These are phyloP conservation scores for Cystofilobasidium macerans DNA, from an alignment of 768 basidiomycete species.

Conservation along the genomic window DNA sequence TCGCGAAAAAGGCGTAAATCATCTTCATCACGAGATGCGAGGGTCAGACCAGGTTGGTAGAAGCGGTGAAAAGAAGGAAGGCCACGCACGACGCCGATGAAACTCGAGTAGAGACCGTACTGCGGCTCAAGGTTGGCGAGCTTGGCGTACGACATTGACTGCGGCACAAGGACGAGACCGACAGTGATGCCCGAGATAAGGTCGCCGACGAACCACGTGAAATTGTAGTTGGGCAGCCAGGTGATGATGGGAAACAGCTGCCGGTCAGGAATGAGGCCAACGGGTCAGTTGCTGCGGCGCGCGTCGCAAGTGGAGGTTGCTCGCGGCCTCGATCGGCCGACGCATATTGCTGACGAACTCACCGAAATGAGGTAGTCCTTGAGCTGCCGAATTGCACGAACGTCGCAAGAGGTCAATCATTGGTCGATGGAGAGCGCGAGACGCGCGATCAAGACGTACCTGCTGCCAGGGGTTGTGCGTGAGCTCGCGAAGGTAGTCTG, in stretches of 20 bases:
- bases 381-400: too few relatives aligned
- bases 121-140: conserved; percentile 67
- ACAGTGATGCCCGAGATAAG: conserved; percentile 49
- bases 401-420: too few relatives aligned
- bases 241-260: conserved; percentile 71
- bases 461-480: conserved; percentile 4
- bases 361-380: conserved; percentile 61
- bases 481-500: conserved; percentile 10
- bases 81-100: conserved; percentile 58
- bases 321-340: too few relatives aligned
- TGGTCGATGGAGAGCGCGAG: too few relatives aligned
- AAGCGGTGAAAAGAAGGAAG: neutral
- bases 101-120: conserved; percentile 89
- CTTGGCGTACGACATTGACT: conserved; percentile 46
- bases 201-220: conserved; percentile 38
- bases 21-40: neutral
- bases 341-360: too few relatives aligned
- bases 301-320: too few relatives aligned
- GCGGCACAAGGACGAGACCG: conserved; percentile 88
- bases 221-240: conserved; percentile 76
- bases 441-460: neutral
- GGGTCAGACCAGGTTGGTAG: neutral
- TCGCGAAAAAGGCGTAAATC: conserved; percentile 44
- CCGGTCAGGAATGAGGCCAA: conserved; percentile 16
- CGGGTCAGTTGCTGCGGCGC: neutral